phyloP scores from a whole-genome alignment of 2,329 filamentous ascomycete genomes.

The Botrytis fabae region DNA sequence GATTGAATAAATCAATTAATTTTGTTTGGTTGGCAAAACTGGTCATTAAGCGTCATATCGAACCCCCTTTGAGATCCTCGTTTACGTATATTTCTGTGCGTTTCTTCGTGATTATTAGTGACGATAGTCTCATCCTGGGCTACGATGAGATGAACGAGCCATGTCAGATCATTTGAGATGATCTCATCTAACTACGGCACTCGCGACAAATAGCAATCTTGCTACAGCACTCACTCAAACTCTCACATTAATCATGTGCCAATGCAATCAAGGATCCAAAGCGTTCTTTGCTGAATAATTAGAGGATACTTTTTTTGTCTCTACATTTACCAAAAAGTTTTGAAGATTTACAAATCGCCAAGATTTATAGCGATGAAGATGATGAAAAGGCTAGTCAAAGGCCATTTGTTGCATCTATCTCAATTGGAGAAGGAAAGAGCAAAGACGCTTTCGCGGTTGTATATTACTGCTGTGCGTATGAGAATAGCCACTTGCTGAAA shows the following conservation, averaged over 20 bases:
- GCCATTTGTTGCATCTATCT: too few species aligned
- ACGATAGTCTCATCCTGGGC: background rate
- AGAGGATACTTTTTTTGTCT: background rate
- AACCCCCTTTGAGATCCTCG: background rate
- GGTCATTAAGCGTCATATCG: background rate
- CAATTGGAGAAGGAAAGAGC: background rate
- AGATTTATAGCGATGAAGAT: background rate
- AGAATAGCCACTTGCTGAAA: background rate
- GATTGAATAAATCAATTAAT: background rate
- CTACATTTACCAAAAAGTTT: background rate
- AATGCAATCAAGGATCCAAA: background rate
- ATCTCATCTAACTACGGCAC: background rate
- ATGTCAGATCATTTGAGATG: background rate
- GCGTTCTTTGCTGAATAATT: background rate
- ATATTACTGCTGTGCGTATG: background rate
- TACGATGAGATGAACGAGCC: background rate
- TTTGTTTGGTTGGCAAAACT: background rate
- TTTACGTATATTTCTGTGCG: background rate
- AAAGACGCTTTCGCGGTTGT: background rate
- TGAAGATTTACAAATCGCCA: background rate
- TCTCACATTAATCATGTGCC: fast-evolving
- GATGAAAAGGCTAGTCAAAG: background rate
- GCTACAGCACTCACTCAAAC: background rate
- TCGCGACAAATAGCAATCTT: background rate
- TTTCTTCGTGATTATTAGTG: background rate